Evolutionary conservation across 441 rosid genomes (phyloP).

Genomic region (Pelargonium fulgidum): DNA sequence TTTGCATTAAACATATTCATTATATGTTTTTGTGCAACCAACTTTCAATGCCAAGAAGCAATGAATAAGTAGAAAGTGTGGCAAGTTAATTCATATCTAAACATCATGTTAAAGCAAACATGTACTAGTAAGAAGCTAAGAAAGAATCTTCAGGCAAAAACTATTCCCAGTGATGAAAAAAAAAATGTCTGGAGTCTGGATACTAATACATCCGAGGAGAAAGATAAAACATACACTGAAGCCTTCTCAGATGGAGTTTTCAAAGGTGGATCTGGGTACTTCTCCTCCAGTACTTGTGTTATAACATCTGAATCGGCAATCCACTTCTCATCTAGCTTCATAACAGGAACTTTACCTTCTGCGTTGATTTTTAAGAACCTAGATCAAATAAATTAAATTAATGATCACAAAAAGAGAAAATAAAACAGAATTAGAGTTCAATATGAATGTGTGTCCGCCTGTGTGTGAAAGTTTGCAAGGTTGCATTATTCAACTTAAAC

Average conservation of each 20-base stretch:
- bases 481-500: not conserved
- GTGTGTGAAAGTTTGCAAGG: not conserved
- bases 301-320: conserved; percentile 91
- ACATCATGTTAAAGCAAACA: too few relatives aligned
- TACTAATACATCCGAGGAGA: not conserved
- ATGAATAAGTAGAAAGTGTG: not conserved
- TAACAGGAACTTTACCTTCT: conserved; percentile 90
- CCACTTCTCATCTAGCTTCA: conserved; percentile 81
- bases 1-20: not conserved
- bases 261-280: conserved; percentile 77
- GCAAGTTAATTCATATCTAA: not conserved
- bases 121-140: too few relatives aligned
- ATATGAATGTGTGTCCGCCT: not conserved
- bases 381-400: conserved; percentile 12
- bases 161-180: not conserved
- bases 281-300: conserved; percentile 67
- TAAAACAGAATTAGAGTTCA: not conserved
- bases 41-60: not conserved
- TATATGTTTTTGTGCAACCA: not conserved
- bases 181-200: not conserved
- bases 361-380: conserved; percentile 81
- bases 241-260: conserved; percentile 73
- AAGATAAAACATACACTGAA: conserved; percentile 48
- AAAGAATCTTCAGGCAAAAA: not conserved
- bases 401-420: conserved; percentile 1